phyloP scores from a whole-genome alignment of 768 basidiomycete genomes.

The Kwoniella sp. region DNA sequence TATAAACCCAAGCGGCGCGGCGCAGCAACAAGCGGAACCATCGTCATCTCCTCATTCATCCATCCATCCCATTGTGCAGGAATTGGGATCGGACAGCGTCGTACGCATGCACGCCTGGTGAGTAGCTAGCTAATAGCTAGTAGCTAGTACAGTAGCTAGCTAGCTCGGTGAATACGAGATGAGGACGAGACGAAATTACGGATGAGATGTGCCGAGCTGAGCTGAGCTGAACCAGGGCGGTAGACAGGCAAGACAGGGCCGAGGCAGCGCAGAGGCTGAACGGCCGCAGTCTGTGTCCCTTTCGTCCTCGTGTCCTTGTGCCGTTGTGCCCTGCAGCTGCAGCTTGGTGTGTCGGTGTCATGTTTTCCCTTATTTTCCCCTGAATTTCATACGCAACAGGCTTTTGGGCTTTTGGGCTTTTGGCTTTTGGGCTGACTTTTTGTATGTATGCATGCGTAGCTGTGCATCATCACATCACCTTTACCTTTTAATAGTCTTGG shows the following conservation, averaged over 20 bases:
- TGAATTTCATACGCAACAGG: no score
- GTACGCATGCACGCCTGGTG: background rate
- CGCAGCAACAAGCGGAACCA: background rate
- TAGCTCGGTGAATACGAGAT: no score
- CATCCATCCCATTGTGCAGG: no score
- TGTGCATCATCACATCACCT: background rate
- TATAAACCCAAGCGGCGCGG: background rate
- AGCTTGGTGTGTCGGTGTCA: background rate
- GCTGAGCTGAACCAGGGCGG: background rate
- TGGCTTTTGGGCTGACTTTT: background rate
- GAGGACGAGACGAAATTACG: no score
- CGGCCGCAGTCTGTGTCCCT: background rate
- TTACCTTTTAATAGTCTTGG: background rate
- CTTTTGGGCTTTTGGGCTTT: no score
- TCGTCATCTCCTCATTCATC: background rate
- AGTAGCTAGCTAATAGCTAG: no score
- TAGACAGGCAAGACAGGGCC: no score
- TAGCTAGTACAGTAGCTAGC: no score
- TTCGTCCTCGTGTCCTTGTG: background rate
- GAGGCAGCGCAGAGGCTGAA: background rate
- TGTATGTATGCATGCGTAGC: no score
- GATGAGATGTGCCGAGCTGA: background rate
- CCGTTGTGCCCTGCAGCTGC: background rate
- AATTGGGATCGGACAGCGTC: no score
- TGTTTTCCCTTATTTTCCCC: background rate